Evolutionary conservation across 2,329 filamentous ascomycete species (phyloP).

Genomic region (Paecilomyces dactylethromorphus): DNA sequence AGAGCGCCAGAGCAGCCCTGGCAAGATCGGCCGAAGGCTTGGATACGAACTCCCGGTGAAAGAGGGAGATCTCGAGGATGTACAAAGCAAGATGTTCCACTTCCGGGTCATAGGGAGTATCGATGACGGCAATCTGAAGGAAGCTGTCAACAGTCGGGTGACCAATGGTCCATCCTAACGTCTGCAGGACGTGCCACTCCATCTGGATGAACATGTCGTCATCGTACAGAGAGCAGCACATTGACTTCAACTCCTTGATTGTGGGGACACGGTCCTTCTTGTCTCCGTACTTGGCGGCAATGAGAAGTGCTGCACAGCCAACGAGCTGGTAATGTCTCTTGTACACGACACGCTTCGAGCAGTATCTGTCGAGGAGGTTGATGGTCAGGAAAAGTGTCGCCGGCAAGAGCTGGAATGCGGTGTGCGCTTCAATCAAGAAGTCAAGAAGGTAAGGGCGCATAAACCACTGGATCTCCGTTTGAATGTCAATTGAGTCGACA

Average conservation of each 20-base stretch:
- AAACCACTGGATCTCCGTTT: conserved; percentile 99
- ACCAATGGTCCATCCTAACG: conserved; percentile 90
- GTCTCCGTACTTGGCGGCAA: conserved; percentile 97
- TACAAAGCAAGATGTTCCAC: conserved; percentile 93
- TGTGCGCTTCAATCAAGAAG: conserved; percentile 95
- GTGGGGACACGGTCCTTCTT: conserved; percentile 98
- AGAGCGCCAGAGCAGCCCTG: conserved; percentile 75
- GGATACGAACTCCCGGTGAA: conserved; percentile 95
- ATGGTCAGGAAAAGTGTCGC: conserved; percentile 94
- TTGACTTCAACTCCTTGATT: conserved; percentile 93
- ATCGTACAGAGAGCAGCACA: conserved; percentile 98
- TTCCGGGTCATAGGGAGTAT: conserved; percentile 69
- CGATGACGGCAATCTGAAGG: conserved; percentile 75
- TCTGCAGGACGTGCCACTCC: conserved; percentile 99
- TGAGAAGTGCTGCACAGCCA: conserved; percentile 89
- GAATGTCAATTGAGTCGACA: conserved; percentile 96
- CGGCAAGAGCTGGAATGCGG: conserved; percentile 85
- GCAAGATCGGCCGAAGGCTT: conserved; percentile 88
- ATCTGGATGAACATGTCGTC: conserved; percentile 99
- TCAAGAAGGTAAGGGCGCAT: conserved; percentile 98
- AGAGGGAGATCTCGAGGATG: conserved; percentile 89
- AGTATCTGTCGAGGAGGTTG: conserved; percentile 96
- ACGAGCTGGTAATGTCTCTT: conserved; percentile 99
- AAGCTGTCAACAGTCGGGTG: conserved; percentile 96
- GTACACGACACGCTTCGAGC: conserved; percentile 94